Evolutionary conservation across 768 basidiomycete genomes (phyloP).

Genomic region (Xerocomellus dryophilus): DNA sequence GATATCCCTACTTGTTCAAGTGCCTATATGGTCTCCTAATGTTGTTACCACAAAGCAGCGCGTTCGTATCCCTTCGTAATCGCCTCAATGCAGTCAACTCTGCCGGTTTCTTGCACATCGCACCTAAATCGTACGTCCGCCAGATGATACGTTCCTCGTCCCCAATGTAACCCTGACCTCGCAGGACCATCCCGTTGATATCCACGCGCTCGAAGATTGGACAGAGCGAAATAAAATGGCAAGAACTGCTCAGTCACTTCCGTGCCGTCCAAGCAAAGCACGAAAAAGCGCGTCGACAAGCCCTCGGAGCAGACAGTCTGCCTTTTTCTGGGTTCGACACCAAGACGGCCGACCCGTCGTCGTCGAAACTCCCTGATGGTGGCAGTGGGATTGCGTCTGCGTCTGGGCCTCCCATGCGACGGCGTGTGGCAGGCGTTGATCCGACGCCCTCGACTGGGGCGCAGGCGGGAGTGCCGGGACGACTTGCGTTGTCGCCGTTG

Average conservation of each 20-base stretch:
- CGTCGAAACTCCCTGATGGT: slow-evolving; percentile 9
- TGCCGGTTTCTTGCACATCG: slow-evolving; percentile 87
- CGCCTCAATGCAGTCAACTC: slow-evolving; percentile 94
- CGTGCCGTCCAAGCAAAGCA: slow-evolving; percentile 85
- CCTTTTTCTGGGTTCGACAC: slow-evolving; percentile 46
- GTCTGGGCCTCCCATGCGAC: slow-evolving; percentile 49
- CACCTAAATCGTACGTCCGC: slow-evolving; percentile 71
- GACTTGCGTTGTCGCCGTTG: slow-evolving; percentile 62
- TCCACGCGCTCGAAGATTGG: slow-evolving; percentile 71
- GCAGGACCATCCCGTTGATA: slow-evolving; percentile 32
- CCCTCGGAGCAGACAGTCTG: slow-evolving; percentile 60
- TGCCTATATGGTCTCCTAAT: slow-evolving; percentile 96
- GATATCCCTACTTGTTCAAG: slow-evolving; percentile 95
- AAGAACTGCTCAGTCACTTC: slow-evolving; percentile 90
- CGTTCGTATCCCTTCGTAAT: slow-evolving; percentile 92
- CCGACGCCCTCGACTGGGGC: slow-evolving; percentile 27
- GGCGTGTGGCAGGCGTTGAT: slow-evolving; percentile 60
- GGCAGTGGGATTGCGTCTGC: not conserved
- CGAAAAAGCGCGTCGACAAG: slow-evolving; percentile 84
- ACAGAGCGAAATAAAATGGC: slow-evolving; percentile 96
- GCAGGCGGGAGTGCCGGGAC: slow-evolving; percentile 8
- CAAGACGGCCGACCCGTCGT: slow-evolving; percentile 23
- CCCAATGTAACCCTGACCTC: slow-evolving; percentile 21
- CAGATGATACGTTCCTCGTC: not conserved
- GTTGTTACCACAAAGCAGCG: slow-evolving; percentile 95